Evolutionary conservation across 208 protist species (phyloP).

Genomic region (Strigomonas culicis): DNA sequence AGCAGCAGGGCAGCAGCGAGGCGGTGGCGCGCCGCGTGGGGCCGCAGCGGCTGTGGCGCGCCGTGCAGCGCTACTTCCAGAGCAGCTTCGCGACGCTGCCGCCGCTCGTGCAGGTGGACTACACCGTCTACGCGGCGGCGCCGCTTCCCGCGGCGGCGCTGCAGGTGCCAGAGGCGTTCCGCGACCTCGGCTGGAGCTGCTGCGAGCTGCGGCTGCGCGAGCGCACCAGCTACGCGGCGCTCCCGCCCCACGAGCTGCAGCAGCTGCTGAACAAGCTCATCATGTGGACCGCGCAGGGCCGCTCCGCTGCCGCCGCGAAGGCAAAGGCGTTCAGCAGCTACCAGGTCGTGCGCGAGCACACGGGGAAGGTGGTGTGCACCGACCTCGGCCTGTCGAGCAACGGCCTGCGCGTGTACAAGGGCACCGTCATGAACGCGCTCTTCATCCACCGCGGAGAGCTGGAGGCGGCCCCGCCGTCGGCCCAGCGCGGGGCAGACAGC

Average conservation of each 20-base stretch:
- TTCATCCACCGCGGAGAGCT: conserved; percentile 50
- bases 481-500: neutral
- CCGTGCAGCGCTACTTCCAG: conserved; percentile 38
- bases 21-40: conserved; percentile 34
- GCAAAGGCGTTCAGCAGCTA: neutral
- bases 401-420: conserved; percentile 73
- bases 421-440: conserved; percentile 49
- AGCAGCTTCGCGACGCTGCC: conserved; percentile 33
- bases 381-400: conserved; percentile 34
- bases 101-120: conserved; percentile 52
- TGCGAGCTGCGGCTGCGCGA: conserved; percentile 50
- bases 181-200: conserved; percentile 67
- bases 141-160: conserved; percentile 59
- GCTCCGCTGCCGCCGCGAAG: neutral
- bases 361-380: conserved; percentile 67
- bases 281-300: conserved; percentile 26
- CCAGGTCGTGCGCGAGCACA: conserved; percentile 50
- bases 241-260: conserved; percentile 50
- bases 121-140: conserved; percentile 47
- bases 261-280: conserved; percentile 75
- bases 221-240: conserved; percentile 25
- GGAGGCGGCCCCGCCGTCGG: conserved; percentile 1
- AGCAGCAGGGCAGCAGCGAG: conserved; percentile 5
- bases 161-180: conserved; percentile 42
- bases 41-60: conserved; percentile 37